Conservation (phyloP, 73 alveolate species). For the Urostyla sp. region DNA sequence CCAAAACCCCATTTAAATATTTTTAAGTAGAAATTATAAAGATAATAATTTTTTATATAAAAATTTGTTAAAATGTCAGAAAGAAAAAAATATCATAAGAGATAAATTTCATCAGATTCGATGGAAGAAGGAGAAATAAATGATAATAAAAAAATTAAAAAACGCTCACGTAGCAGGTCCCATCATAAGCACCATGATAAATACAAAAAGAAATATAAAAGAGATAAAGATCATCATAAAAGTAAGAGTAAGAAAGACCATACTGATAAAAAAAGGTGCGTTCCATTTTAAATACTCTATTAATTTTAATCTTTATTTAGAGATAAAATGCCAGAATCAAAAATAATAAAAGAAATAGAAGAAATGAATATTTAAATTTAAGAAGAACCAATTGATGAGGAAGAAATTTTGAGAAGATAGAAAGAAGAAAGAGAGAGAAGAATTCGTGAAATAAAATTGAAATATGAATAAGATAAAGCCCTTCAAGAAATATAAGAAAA, state of each 20-base stretch:
- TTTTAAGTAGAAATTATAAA: too few species aligned
- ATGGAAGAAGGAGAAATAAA: too few species aligned
- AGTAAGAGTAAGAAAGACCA: not conserved
- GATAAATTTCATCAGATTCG: too few species aligned
- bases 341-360: not conserved
- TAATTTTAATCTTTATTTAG: not conserved
- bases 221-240: constrained; percentile 5
- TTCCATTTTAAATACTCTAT: not conserved
- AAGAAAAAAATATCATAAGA: too few species aligned
- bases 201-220: not conserved
- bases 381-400: constrained; percentile 27
- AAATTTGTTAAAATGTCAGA: too few species aligned
- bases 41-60: too few species aligned
- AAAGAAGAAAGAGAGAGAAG: constrained; percentile 42
- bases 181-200: too few species aligned
- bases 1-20: too few species aligned
- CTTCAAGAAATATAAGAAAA: not conserved
- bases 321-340: constrained; percentile 2
- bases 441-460: not conserved
- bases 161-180: too few species aligned
- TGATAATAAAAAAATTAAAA: too few species aligned
- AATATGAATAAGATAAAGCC: not conserved
- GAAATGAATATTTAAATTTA: not conserved
- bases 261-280: not conserved
- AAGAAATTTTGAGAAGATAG: constrained; percentile 22